Evolutionary conservation across 208 protist genomes (phyloP).

Genomic region (Acanthamoeba royreba): DNA sequence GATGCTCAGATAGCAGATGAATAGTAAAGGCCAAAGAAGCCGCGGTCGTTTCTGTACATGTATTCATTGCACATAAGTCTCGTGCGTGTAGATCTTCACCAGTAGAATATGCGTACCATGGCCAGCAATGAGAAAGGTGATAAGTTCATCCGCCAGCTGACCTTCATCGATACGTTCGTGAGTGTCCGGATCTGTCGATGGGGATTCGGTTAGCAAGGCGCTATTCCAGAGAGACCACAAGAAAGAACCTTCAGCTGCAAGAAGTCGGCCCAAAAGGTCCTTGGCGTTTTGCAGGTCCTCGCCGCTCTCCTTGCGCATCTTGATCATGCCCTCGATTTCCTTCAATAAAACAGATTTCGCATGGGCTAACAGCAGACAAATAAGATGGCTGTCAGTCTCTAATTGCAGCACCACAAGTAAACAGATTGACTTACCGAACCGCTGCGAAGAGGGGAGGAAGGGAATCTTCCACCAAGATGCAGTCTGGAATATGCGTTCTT

Average conservation of each 20-base stretch:
- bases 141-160: not conserved
- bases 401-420: too few relatives aligned
- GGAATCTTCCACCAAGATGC: not conserved
- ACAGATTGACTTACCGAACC: not conserved
- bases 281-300: not conserved
- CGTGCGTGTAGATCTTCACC: too few relatives aligned
- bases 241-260: not conserved
- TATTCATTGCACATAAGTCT: too few relatives aligned
- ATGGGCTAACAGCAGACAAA: not conserved
- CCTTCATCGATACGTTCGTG: not conserved
- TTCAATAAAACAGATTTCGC: not conserved
- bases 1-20: not conserved
- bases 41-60: not conserved
- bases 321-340: not conserved
- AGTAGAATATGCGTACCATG: not conserved
- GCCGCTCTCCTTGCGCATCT: not conserved
- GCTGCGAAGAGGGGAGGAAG: not conserved
- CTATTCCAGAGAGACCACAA: too few relatives aligned
- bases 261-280: not conserved
- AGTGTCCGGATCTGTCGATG: not conserved
- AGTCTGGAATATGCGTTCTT: not conserved
- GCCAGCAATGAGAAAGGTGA: slow-evolving; percentile 13
- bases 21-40: not conserved
- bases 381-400: not conserved
- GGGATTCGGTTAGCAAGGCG: not conserved